Evolutionary conservation across 805 yeast species (phyloP), one percentile per base, ranked within the genome.

Genomic region (Ogataea methylovora): DNA sequence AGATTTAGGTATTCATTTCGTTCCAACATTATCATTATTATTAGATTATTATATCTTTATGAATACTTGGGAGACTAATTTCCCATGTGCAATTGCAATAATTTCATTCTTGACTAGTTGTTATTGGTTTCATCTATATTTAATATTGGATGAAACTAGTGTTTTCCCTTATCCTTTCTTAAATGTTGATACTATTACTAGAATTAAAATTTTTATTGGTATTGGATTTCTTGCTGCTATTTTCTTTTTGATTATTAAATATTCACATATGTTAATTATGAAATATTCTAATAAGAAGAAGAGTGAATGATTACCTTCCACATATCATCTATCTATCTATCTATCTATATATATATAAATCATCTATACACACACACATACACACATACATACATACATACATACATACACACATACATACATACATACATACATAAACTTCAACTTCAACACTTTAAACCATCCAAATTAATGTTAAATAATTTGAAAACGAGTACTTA

Each of bases 141-240:
- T 45, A 8, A 51, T 77, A 38, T 60, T 80, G 17, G 71, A 68
- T 36, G 78, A 69, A 3, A 60, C 54, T 13, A 46, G 49, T 10
- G 23, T 26, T 13, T 80, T 73, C 44, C 90, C 90, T 0, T 81
- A 81, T 48, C 82, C 79, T 8, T 81, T 81, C 48, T 58, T 81
- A 46, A 71, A 79, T 48, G 79, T 71, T 11, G 60, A 56, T 5
- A 68, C 61, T 22, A 56, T 58, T 8, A 53, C 53, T 15, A 63
- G 82, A 38, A 51, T 63, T 1, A 40, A 65, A 6, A 70, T 79
- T 15, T 80, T 80, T 49, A 56, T 51, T 0, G 43, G 57, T 7
- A 73, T 79, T 9, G 57, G 65, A 0, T 36, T 61, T 5, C 20
- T 61, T 6, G 72, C 67, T 0, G 58, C 66, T 42, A 32, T 44